Conservation (phyloP, 352 stramenopile genomes). For the Nothophytophthora sp. region DNA sequence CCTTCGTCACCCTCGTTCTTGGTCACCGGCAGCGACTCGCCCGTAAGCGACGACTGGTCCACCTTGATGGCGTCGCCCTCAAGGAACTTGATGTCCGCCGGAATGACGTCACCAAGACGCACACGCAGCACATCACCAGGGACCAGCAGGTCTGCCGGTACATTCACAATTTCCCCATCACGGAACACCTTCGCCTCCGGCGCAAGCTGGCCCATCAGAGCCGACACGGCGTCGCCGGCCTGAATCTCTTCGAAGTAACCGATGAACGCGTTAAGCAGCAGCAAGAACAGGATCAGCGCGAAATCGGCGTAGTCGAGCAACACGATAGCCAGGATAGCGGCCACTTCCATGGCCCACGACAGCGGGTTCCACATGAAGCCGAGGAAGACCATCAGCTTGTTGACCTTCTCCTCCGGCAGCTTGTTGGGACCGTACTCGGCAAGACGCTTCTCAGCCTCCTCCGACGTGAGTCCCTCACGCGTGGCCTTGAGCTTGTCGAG, state of each 20-base stretch:
- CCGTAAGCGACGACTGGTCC: conserved; percentile 93
- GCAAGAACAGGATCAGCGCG: conserved; percentile 64
- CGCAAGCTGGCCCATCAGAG: conserved; percentile 88
- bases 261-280: conserved; percentile 76
- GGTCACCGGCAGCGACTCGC: conserved; percentile 93
- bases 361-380: conserved; percentile 86
- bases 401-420: conserved; percentile 75
- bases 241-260: conserved; percentile 86
- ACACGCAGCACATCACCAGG: conserved; percentile 75
- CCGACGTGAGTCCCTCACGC: conserved; percentile 67
- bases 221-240: conserved; percentile 85
- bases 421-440: conserved; percentile 83
- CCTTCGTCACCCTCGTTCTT: conserved; percentile 77
- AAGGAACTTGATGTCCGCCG: conserved; percentile 89
- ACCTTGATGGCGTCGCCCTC: conserved; percentile 84
- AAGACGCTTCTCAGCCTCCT: conserved; percentile 73
- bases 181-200: conserved; percentile 85
- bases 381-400: conserved; percentile 80
- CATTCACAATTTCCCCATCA: conserved; percentile 76
- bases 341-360: conserved; percentile 83
- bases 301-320: conserved; percentile 82
- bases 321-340: conserved; percentile 72
- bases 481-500: conserved; percentile 83
- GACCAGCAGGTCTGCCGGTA: conserved; percentile 65
- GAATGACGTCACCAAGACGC: conserved; percentile 91